Evolutionary conservation across 2,329 filamentous ascomycete species (phyloP).

Genomic region (Colletotrichum brevisporum): DNA sequence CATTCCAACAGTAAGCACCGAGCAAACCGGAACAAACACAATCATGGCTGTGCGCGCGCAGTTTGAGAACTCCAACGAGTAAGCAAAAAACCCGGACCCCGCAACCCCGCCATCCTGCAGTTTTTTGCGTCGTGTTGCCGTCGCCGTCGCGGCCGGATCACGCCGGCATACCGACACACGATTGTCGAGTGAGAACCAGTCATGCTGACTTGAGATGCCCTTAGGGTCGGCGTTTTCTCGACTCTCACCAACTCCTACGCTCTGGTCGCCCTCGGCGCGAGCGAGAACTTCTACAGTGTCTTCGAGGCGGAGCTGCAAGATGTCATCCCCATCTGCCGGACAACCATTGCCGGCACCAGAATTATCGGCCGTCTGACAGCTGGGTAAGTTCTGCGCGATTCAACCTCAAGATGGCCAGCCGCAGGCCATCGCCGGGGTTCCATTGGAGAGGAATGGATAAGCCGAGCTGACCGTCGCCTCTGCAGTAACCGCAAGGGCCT

Average conservation of each 20-base stretch:
- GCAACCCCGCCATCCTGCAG: conserved; percentile 41
- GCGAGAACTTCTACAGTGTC: conserved; percentile 99
- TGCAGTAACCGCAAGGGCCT: conserved; percentile 93
- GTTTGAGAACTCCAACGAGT: conserved; percentile 95
- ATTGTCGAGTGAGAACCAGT: conserved; percentile 19
- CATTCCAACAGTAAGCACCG: conserved; percentile 12
- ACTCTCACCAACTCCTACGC: conserved; percentile 98
- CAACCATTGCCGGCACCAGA: conserved; percentile 94
- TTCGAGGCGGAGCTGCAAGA: conserved; percentile 99
- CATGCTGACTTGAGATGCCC: conserved; percentile 41
- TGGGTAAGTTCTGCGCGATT: conserved; percentile 68
- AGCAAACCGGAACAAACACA: conserved; percentile 34
- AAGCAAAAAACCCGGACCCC: conserved; percentile 55
- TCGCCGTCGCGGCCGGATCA: not conserved
- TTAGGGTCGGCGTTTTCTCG: conserved; percentile 94
- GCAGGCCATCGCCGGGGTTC: not conserved
- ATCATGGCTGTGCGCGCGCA: conserved; percentile 79
- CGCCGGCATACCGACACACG: too few relatives aligned
- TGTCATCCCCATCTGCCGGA: conserved; percentile 96
- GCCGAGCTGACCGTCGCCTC: conserved; percentile 32
- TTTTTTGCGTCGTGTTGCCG: conserved; percentile 1
- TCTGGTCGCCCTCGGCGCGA: conserved; percentile 92
- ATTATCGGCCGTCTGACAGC: conserved; percentile 97
- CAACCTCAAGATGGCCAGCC: not conserved
- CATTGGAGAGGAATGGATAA: not conserved